These are phyloP conservation scores for Periconia sp. DNA, from an alignment of 2,329 filamentous ascomycete species.

Conservation along the genomic window DNA sequence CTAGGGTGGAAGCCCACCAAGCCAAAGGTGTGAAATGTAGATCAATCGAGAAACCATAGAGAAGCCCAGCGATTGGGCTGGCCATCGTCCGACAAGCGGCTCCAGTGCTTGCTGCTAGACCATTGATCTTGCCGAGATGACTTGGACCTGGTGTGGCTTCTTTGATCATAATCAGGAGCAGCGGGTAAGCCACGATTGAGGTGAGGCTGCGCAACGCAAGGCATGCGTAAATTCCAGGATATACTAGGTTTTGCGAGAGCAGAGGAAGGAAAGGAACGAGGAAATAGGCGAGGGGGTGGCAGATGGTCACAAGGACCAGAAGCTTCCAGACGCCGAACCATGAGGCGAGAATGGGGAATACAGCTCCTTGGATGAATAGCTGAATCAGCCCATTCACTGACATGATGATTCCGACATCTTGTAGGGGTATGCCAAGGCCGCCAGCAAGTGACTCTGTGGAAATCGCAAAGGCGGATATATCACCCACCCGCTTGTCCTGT, in stretches of 20 bases:
- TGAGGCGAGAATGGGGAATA: conserved; percentile 70
- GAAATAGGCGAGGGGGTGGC: conserved; percentile 72
- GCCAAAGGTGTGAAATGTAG: conserved; percentile 66
- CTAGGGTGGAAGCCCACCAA: conserved; percentile 65
- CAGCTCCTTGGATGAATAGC: conserved; percentile 72
- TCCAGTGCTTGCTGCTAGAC: conserved; percentile 73
- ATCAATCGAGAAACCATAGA: conserved; percentile 67
- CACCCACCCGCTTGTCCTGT: conserved; percentile 69
- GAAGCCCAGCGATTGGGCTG: conserved; percentile 69
- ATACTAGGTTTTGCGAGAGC: conserved; percentile 60
- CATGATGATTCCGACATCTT: conserved; percentile 72
- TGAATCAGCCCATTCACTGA: conserved; percentile 74
- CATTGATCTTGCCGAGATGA: conserved; percentile 73
- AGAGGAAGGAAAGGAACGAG: conserved; percentile 71
- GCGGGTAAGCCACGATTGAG: conserved; percentile 71
- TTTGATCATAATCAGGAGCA: conserved; percentile 74
- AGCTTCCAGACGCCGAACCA: conserved; percentile 71
- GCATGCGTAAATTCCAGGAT: conserved; percentile 69
- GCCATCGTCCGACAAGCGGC: conserved; percentile 73
- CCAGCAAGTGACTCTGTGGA: conserved; percentile 54
- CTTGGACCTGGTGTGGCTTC: conserved; percentile 69
- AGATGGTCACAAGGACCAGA: conserved; percentile 67
- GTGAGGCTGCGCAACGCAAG: conserved; percentile 70
- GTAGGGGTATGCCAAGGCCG: conserved; percentile 69
- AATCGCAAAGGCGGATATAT: conserved; percentile 36